Conservation (phyloP, 2,329 filamentous ascomycete genomes). For the Colletotrichum acutatum region DNA sequence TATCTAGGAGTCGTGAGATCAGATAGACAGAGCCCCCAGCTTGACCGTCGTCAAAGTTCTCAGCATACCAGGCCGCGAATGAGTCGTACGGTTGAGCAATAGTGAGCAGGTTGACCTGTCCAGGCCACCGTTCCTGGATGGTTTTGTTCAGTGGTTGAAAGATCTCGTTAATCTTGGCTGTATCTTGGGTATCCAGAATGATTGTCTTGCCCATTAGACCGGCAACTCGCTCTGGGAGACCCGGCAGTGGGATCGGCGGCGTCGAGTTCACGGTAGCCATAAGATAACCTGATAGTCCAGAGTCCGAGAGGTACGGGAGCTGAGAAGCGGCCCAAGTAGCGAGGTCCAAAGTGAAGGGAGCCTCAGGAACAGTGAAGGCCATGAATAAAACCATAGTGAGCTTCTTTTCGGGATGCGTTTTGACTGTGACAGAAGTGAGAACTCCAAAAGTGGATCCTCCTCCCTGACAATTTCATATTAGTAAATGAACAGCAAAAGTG, state of each 20-base stretch:
- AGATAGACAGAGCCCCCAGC: slow-evolving; percentile 48
- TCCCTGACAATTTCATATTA: slow-evolving; percentile 48
- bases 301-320: slow-evolving; percentile 59
- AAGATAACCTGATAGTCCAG: slow-evolving; percentile 63
- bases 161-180: slow-evolving; percentile 40
- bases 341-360: slow-evolving; percentile 56
- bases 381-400: slow-evolving; percentile 30
- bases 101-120: slow-evolving; percentile 35
- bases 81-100: slow-evolving; percentile 36
- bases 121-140: slow-evolving; percentile 50
- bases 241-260: slow-evolving; percentile 47
- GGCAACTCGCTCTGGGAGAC: slow-evolving; percentile 40
- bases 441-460: slow-evolving; percentile 71
- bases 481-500: neutral
- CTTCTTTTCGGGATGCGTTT: slow-evolving; percentile 56
- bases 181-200: slow-evolving; percentile 49
- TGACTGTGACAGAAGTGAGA: slow-evolving; percentile 66
- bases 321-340: slow-evolving; percentile 57
- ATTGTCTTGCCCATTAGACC: slow-evolving; percentile 48
- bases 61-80: slow-evolving; percentile 51
- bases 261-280: slow-evolving; percentile 32
- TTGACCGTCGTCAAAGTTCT: slow-evolving; percentile 47
- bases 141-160: slow-evolving; percentile 50
- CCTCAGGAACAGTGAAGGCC: slow-evolving; percentile 40
- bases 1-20: slow-evolving; percentile 57